Conservation (phyloP, 441 rosid genomes). For the Pelargonium citronellum region DNA sequence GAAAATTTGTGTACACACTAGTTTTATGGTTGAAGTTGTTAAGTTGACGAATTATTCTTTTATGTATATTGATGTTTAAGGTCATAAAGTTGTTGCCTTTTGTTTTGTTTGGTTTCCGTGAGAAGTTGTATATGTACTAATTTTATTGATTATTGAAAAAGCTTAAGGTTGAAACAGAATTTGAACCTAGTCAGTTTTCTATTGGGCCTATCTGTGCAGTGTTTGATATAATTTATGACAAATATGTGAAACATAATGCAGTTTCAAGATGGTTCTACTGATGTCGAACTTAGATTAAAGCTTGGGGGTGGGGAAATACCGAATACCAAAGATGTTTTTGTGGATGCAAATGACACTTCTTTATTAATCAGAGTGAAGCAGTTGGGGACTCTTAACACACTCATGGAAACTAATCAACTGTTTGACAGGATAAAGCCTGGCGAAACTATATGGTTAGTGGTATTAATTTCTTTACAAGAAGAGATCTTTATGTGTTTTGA, state of each 20-base stretch:
- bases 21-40: no score
- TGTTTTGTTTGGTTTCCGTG: neutral
- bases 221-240: neutral
- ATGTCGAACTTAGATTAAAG: constrained; percentile 69
- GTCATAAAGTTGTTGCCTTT: no score
- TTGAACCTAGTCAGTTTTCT: neutral
- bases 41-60: no score
- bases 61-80: no score
- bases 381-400: constrained; percentile 44
- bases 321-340: constrained; percentile 56
- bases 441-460: constrained; percentile 77
- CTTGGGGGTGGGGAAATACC: constrained; percentile 35
- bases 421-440: constrained; percentile 68
- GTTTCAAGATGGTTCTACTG: constrained; percentile 70
- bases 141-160: no score
- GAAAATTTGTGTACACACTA: neutral
- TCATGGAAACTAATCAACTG: constrained; percentile 56
- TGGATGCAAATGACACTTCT: constrained; percentile 69
- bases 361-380: constrained; percentile 46
- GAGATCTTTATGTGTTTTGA: constrained; percentile 3
- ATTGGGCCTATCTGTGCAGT: constrained; percentile 2
- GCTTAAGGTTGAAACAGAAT: neutral
- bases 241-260: constrained; percentile 30
- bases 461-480: constrained; percentile 1
- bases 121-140: neutral